Evolutionary conservation across 2,329 filamentous ascomycete genomes (phyloP), one percentile per base, ranked within the genome.

Genomic region (Paecilomyces dactylethromorphus): DNA sequence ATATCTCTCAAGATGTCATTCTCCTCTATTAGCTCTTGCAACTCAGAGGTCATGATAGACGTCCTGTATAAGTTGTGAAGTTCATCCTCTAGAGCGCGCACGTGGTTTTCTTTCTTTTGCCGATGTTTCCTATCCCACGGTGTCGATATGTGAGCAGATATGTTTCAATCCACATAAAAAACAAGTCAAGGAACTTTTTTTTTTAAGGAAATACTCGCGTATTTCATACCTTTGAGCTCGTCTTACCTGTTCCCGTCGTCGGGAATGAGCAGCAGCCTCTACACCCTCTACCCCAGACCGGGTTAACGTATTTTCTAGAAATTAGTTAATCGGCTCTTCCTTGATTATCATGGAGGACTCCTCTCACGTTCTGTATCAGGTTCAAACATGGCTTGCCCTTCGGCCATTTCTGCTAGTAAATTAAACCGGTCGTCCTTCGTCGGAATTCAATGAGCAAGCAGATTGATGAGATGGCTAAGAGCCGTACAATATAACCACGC

Each of bases 161-260:
- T 15, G 8, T 15, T 39, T 13, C 7, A 39, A 15, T 39, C 26
- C 7, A 6, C 26, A 39, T n/a, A 39, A n/a, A 12, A 6, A 39
- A n/a, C 35, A n/a, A 39, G 13, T n/a, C 35, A n/a, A 39, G 13
- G 13, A 39, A 13, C n/a, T 39, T 3, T 39, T 15, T 13, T 39
- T 5, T n/a, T 6, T 39, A n/a, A 7, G 32, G 26, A 26, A 13
- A 4, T 31, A 2, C 5, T 12, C 11, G 39, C 21, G 13, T 24
- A 45, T 55, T 11, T 26, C 51, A 21, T 18, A 55, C 31, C 29
- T 56, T 53, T 58, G 58, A 18, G 53, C 33, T 15, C 32, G 49
- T 33, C 60, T 32, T 1, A 62, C 55, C 29, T 59, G 56, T n/a
- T 60, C 53, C 2, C 50, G 53, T 5, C 29, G 58, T 32, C 57